Base-by-base conservation (phyloP, 257 asterid genomes). In the Fraxinus quadrangulata region DNA sequence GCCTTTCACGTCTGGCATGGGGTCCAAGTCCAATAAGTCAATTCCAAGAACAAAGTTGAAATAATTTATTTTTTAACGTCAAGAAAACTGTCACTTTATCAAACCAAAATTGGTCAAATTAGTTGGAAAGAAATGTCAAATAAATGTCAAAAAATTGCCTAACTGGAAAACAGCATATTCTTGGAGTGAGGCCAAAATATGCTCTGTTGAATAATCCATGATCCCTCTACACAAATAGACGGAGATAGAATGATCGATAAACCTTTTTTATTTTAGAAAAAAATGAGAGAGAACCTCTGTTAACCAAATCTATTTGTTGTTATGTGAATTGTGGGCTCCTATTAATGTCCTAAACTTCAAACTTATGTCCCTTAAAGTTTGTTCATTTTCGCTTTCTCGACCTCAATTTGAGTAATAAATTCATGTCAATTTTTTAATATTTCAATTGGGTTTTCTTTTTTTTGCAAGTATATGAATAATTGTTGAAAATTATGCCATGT, bases 251-350 rank as follows among this genome's bases (percentile, higher is more conserved):
- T 21, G 6, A 47, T 47, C 49, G 13, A 19, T 31, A 74, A 54
- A 19, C 65, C 9, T 19, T 54, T 54, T 19, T 54, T 5, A 19
- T 5, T 51, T 16, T 10, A 49, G 59, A 17, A 49, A 16, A 16
- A 49, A 16, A 31, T 14, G 49, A 34, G 28, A 59, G 24, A 74
- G 26, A 36, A 6, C 45, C 19, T 73, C 28, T 21, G 68, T 76
- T 70, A n/a, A 81, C 80, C 82, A 74, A 81, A 81, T 79, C 54
- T 56, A 49, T 73, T 72, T 84, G 85, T 74, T 67, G 79, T 56
- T 85, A 39, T 56, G 75, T 33, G 79, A 13, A n/a, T 9, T 70
- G 80, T 76, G 84, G 88, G 82, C 80, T 81, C 65, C 80, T 51
- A 26, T 51, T 67, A 3, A 56, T 19, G 23, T 65, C 34, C 66